A percentile compares a stretch with the other conserved stretches of the same genome.
phyloP scores from a whole-genome alignment of 2,329 filamentous ascomycete species.

The Magnaporthiopsis rhizophila region DNA sequence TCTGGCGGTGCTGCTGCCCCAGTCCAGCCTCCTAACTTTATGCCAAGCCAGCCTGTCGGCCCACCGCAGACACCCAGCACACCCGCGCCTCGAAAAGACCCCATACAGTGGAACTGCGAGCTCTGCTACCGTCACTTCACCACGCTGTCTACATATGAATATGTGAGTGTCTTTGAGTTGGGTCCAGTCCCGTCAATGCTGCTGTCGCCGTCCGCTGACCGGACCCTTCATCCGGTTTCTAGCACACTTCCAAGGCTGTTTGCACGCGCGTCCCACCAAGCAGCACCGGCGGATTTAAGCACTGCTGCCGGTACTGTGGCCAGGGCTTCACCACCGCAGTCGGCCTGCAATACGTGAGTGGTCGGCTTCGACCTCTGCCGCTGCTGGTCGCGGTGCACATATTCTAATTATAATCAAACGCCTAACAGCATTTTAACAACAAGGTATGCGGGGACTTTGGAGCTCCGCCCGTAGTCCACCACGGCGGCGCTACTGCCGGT shows the following conservation, averaged over 20 bases:
- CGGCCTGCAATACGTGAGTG: slow-evolving; percentile 33
- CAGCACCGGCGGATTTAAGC: slow-evolving; percentile 21
- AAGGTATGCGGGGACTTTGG: slow-evolving; percentile 37
- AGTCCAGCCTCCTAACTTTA: background rate
- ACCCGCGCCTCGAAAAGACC: background rate
- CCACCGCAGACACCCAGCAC: background rate
- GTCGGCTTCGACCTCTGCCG: too few species aligned
- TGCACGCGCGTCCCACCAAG: slow-evolving; percentile 21
- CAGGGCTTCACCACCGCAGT: slow-evolving; percentile 32
- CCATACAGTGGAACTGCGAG: background rate
- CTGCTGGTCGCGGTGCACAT: background rate
- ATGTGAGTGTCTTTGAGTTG: slow-evolving; percentile 2
- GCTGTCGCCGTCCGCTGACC: background rate
- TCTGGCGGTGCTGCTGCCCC: background rate
- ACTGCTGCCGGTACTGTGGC: slow-evolving; percentile 37
- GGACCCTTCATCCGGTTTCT: too few species aligned
- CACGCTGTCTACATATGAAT: background rate
- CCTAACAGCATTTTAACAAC: slow-evolving; percentile 28
- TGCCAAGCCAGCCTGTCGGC: background rate
- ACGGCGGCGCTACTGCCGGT: too few species aligned
- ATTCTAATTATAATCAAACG: slow-evolving; percentile 8
- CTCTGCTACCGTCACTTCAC: slow-evolving; percentile 7
- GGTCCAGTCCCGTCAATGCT: background rate
- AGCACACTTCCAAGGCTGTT: slow-evolving; percentile 14
- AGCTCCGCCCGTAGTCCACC: slow-evolving; percentile 12